These are phyloP conservation scores for Teunomyces funiuensis DNA, from an alignment of 805 yeast species.

Conservation along the genomic window DNA sequence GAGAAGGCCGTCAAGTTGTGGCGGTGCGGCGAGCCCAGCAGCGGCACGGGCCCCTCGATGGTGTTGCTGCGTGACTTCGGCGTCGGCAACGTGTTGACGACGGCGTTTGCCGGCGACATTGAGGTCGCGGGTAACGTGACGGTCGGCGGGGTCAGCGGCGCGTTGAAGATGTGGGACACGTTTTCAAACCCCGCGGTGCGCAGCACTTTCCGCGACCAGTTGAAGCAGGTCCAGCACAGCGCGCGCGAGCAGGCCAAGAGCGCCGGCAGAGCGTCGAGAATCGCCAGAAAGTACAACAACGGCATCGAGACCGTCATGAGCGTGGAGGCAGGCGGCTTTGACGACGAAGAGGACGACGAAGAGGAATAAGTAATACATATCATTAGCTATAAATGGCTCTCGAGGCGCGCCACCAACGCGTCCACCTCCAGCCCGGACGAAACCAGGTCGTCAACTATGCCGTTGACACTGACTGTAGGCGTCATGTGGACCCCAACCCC, in stretches of 20 bases:
- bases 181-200: constrained; percentile 81
- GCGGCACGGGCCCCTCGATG: constrained; percentile 84
- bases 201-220: constrained; percentile 59
- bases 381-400: constrained; percentile 15
- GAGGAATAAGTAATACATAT: constrained; percentile 20
- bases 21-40: constrained; percentile 52
- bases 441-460: constrained; percentile 55
- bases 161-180: constrained; percentile 89
- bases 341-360: constrained; percentile 59
- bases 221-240: constrained; percentile 49
- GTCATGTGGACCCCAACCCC: constrained; percentile 83
- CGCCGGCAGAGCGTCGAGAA: constrained; percentile 65
- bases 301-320: constrained; percentile 56
- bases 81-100: constrained; percentile 85
- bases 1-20: constrained; percentile 86
- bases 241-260: constrained; percentile 60
- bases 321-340: constrained; percentile 58
- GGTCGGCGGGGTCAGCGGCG: constrained; percentile 84
- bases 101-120: constrained; percentile 81
- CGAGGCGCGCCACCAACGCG: constrained; percentile 42
- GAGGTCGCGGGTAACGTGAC: constrained; percentile 83
- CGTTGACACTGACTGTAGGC: constrained; percentile 74
- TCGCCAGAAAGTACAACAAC: constrained; percentile 67
- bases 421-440: constrained; percentile 61
- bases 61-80: constrained; percentile 88